Evolutionary conservation across 2,329 filamentous ascomycete species (phyloP).

Genomic region (Beauveria brongniartii): DNA sequence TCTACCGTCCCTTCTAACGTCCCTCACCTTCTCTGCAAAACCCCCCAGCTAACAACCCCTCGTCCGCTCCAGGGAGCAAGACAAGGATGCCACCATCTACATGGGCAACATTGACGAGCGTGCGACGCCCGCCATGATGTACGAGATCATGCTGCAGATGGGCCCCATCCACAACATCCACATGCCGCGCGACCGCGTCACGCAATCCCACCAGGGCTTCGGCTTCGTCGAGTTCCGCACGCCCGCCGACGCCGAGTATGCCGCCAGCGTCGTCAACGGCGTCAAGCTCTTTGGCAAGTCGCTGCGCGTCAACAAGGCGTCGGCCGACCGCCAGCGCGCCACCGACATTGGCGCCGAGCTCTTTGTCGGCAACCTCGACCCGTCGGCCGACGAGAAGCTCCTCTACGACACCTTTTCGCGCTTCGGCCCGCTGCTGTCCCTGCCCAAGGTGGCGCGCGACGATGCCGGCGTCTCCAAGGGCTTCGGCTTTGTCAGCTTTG

Average conservation of each 20-base stretch:
- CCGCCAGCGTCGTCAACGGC: constrained; percentile 92
- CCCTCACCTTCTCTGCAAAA: neutral
- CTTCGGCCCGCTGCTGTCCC: constrained; percentile 75
- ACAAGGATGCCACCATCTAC: constrained; percentile 97
- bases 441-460: constrained; percentile 89
- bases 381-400: constrained; percentile 90
- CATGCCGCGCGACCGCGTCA: constrained; percentile 95
- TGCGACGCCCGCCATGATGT: constrained; percentile 80
- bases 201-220: constrained; percentile 93
- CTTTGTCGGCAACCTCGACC: constrained; percentile 91
- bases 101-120: constrained; percentile 98
- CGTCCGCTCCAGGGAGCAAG: constrained; percentile 68
- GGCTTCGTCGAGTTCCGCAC: constrained; percentile 98
- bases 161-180: constrained; percentile 97
- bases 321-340: constrained; percentile 87
- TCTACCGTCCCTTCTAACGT: neutral
- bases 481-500: constrained; percentile 91
- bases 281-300: constrained; percentile 89
- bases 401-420: constrained; percentile 90
- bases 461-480: constrained; percentile 85
- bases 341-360: constrained; percentile 94
- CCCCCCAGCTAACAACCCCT: neutral
- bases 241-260: constrained; percentile 93
- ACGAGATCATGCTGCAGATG: constrained; percentile 97
- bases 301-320: constrained; percentile 88